Base-by-base conservation (phyloP, 495 filamentous ascomycete species). In the Aspergillus coremiiformis region DNA sequence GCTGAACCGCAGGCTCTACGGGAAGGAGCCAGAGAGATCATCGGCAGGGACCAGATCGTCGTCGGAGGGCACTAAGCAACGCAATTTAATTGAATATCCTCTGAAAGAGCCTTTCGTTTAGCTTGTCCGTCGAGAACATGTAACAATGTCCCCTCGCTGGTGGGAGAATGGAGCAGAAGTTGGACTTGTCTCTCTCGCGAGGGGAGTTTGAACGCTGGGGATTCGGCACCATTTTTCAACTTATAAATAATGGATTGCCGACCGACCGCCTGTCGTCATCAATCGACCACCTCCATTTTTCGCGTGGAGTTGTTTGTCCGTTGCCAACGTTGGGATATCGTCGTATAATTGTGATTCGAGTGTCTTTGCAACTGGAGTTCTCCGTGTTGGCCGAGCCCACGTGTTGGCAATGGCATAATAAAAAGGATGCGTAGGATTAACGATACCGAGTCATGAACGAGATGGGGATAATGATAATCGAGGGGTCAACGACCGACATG, bases 1-100 rank as follows among this genome's bases (percentile, higher is more conserved):
- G 65, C 52, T 43, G 64, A 50, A 62, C 65, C 66, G 68, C 70
- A 71, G 66, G 65, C 66, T 65, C 70, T 62, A 64, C 56, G 47
- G 7, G 59, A 49, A 43, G 60, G 45, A 51, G 53, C 64, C 62
- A 66, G 62, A 51, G 58, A 44, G 55, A 68, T 56, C 65, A 72
- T 41, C 37, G 37, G 17, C 37, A 19, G 37, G 20, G 15, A 21
- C 7, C 3, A 20, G 37, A 41, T 41, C 17, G 37, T 41, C 37
- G 9, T 17, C 37, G 7, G 11, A 19, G 15, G 37, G 1, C 19
- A 4, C 37, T 41, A 19, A 21, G 11, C 4, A 17, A 41, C 14
- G 19, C 5, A 41, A 41, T 41, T 21, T 17, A 21, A 41, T n/a
- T n/a, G n/a, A n/a, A n/a, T n/a, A 14, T 7, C 17, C 37, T 14